Evolutionary conservation across 169 alveolate species (phyloP).

Genomic region (Perkinsus olseni): DNA sequence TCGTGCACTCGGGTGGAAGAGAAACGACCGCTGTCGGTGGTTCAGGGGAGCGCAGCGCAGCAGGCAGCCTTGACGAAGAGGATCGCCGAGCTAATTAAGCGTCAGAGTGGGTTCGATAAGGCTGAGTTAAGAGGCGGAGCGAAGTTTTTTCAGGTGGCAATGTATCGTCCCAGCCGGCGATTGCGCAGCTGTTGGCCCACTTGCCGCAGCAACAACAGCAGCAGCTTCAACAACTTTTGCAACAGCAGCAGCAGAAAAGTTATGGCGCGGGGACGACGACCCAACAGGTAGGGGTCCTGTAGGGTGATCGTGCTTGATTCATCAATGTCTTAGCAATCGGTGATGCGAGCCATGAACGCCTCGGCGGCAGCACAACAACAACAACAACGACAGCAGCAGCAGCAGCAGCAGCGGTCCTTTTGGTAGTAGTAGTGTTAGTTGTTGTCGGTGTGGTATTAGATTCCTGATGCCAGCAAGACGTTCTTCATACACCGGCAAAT

Average conservation of each 20-base stretch:
- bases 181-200: neutral
- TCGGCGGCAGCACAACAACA: neutral
- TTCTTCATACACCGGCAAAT: too few relatives aligned
- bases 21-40: neutral
- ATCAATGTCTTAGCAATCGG: neutral
- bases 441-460: too few relatives aligned
- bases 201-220: neutral
- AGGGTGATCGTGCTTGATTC: too few relatives aligned
- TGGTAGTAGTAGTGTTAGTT: too few relatives aligned
- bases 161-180: neutral
- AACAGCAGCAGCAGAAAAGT: neutral
- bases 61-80: neutral
- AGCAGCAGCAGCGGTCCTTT: neutral
- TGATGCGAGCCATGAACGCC: neutral
- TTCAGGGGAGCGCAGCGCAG: neutral
- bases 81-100: neutral
- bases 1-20: too few relatives aligned
- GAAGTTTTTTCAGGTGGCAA: neutral
- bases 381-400: neutral
- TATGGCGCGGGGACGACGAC: neutral
- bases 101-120: neutral
- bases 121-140: too few relatives aligned
- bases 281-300: neutral
- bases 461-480: too few relatives aligned
- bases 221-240: neutral